phyloP scores from a whole-genome alignment of 805 yeast genomes.

The Suhomyces emberorum region DNA sequence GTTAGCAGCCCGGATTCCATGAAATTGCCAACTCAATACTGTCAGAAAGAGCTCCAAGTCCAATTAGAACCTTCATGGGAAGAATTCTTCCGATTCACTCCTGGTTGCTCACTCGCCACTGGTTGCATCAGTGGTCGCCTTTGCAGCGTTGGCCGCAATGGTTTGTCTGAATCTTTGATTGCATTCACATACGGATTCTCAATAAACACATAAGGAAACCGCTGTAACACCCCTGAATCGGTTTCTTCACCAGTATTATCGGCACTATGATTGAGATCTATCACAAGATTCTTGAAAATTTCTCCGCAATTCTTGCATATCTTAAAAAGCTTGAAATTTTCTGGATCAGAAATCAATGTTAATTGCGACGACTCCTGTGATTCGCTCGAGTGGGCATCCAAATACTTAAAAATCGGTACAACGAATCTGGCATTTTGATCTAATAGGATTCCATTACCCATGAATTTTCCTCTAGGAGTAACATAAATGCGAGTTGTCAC shows the following conservation, averaged over 20 bases:
- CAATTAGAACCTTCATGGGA: constrained; percentile 31
- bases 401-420: constrained; percentile 31
- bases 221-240: constrained; percentile 6
- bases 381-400: constrained; percentile 14
- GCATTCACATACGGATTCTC: constrained; percentile 23
- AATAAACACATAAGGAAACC: constrained; percentile 16
- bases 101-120: neutral
- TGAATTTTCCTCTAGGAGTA: constrained; percentile 7
- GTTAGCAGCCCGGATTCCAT: no score
- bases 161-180: neutral
- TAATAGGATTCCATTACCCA: constrained; percentile 15
- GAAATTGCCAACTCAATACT: no score
- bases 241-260: constrained; percentile 11
- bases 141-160: neutral
- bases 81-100: constrained; percentile 7
- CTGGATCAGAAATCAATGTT: constrained; percentile 3
- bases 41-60: constrained; percentile 53
- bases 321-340: constrained; percentile 23
- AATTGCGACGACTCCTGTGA: neutral
- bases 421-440: constrained; percentile 31
- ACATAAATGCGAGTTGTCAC: constrained; percentile 5
- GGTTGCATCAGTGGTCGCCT: neutral
- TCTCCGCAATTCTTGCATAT: constrained; percentile 35
- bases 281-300: constrained; percentile 17
- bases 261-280: constrained; percentile 9